Conservation (phyloP, 202 grass and related monocot species). For the Zoysia matrella region DNA sequence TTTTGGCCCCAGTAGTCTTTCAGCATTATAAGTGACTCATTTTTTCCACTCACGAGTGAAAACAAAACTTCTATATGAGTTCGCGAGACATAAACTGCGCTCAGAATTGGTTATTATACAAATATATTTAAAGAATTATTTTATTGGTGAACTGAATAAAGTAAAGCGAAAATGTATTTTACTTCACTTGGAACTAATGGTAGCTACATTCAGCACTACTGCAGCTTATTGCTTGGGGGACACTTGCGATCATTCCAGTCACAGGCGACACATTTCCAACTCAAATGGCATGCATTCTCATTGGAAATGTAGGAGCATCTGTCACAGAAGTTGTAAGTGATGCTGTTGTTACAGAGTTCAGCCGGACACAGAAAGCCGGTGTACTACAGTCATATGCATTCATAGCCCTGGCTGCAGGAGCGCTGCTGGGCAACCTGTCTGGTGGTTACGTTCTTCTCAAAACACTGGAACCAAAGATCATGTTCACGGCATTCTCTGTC, state of each 20-base stretch:
- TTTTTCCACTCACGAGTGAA: background rate
- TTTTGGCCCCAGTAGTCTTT: background rate
- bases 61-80: background rate
- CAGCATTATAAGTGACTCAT: background rate
- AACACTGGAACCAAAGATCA: slow-evolving; percentile 74
- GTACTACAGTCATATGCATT: slow-evolving; percentile 83
- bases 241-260: slow-evolving; percentile 62
- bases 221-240: slow-evolving; percentile 84
- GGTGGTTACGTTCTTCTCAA: slow-evolving; percentile 72
- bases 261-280: slow-evolving; percentile 58
- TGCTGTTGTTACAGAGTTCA: slow-evolving; percentile 78
- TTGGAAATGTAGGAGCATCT: slow-evolving; percentile 84
- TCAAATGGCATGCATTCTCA: slow-evolving; percentile 83
- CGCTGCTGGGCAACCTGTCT: slow-evolving; percentile 77
- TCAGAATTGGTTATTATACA: background rate
- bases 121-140: background rate
- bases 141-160: background rate
- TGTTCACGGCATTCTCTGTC: slow-evolving; percentile 75
- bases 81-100: background rate
- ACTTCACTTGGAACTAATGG: slow-evolving; percentile 15
- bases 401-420: slow-evolving; percentile 74
- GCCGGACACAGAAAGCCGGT: slow-evolving; percentile 67
- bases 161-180: background rate
- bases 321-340: slow-evolving; percentile 91
- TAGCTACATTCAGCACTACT: slow-evolving; percentile 60